Conservation (phyloP, 768 basidiomycete species). For the Termitomyces sp. region DNA sequence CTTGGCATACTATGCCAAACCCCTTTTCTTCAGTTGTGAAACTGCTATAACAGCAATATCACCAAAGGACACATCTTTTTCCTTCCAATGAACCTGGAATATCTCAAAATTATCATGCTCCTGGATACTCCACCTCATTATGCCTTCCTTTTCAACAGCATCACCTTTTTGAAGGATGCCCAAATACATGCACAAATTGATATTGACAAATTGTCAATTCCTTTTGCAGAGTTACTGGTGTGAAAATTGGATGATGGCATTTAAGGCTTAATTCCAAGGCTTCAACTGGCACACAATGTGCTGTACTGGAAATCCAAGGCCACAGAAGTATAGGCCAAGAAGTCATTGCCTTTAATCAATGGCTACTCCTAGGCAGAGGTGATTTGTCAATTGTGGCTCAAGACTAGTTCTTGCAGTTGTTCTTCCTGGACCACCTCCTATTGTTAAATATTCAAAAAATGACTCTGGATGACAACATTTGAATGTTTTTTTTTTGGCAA, state of each 20-base stretch:
- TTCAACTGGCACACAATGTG: too few species aligned
- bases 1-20: background rate
- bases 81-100: background rate
- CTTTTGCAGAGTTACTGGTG: background rate
- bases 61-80: background rate
- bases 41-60: too few species aligned
- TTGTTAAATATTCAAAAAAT: background rate
- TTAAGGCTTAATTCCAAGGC: background rate
- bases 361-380: too few species aligned
- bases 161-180: background rate
- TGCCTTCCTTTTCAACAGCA: background rate
- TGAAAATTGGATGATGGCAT: background rate
- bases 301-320: background rate
- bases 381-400: too few species aligned
- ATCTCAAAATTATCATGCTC: background rate
- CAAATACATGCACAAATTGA: background rate
- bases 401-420: background rate
- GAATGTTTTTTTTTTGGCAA: background rate
- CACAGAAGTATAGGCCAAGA: too few species aligned
- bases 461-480: background rate
- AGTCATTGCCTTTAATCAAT: background rate
- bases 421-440: background rate
- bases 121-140: background rate
- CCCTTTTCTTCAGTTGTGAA: background rate
- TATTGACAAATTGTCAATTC: background rate